Base-by-base conservation (phyloP, 2,329 filamentous ascomycete species). In the Aureobasidium leucospermi region DNA sequence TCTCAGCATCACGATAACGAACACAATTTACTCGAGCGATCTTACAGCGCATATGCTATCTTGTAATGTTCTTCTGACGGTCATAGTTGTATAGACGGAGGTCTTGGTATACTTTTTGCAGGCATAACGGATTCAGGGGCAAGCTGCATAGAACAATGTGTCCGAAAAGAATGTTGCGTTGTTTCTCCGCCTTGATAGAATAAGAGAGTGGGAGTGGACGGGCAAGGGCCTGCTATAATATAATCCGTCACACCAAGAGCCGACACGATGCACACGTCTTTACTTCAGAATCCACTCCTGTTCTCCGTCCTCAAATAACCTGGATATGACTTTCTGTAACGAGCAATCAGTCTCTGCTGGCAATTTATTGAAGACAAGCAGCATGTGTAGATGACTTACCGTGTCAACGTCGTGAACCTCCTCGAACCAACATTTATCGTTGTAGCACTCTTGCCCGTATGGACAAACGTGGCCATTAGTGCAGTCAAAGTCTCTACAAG, bases 381-480 rank as follows among this genome's bases (percentile, higher is more conserved):
- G 13, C 10, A 8, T 15, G 15, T 2, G 31, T 8, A 10, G 32
- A 11, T 7, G 42, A 64, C 67, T 65, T 55, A 71, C 67, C 61
- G 66, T 67, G 52, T 77, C 74, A 67, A 75, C 73, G 9, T 70
- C 67, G 62, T 78, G 76, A 1, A 71, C 70, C 11, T 65, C 64
- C 13, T 64, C 63, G 39, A 77, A 71, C 43, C 74, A 70, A 64
- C 76, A 78, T 10, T 62, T 66, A 11, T 69, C 67, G 31, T 69
- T 74, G 15, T 66, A 69, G 63, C 69, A 74, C n/a, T 72, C 62
- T 9, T 52, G 67, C 13, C 70, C 65, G 34, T 73, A 71, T 23
- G 71, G 70, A 60, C 73, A 75, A 36, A 71, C 67, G 63, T 79
- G 76, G 1, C 76, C 76, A 42, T 73, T 63, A 41, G 72, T 74